These are phyloP conservation scores for Tulasnella sp. DNA, from an alignment of 768 basidiomycete genomes.

Conservation along the genomic window DNA sequence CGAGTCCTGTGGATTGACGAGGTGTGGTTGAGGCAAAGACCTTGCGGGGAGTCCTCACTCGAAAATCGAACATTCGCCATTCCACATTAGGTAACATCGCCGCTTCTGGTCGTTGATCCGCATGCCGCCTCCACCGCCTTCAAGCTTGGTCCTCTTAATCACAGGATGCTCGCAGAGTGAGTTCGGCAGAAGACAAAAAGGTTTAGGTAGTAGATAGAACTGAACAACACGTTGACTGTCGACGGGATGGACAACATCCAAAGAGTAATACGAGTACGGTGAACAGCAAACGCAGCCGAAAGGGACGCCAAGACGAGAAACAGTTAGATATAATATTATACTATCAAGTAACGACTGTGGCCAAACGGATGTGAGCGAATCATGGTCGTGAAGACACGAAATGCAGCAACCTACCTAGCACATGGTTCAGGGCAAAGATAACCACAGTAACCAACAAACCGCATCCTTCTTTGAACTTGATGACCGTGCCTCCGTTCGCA, in stretches of 20 bases:
- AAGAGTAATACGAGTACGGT: too few species aligned
- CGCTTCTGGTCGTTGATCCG: not conserved
- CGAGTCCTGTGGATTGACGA: not conserved
- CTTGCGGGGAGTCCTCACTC: not conserved
- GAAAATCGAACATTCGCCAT: not conserved
- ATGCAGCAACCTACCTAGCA: not conserved
- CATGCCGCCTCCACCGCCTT: not conserved
- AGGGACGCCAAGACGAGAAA: not conserved
- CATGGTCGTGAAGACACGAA: too few species aligned
- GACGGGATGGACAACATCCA: not conserved
- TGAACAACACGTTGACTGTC: not conserved
- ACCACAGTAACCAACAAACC: too few species aligned
- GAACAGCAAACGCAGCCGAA: not conserved
- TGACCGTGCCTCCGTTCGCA: too few species aligned
- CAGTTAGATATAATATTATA: not conserved
- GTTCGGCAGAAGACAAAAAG: too few species aligned
- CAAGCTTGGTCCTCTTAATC: not conserved
- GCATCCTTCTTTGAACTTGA: too few species aligned
- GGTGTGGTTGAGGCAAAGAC: conserved; percentile 5
- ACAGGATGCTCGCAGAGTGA: not conserved
- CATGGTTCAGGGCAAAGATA: not conserved
- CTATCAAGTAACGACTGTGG: too few species aligned
- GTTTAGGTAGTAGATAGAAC: too few species aligned
- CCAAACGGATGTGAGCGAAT: not conserved
- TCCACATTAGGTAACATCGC: not conserved